Percentiles rank a stretch among this genome's conserved stretches.
Evolutionary conservation across 371 early-diverging fungal genomes (phyloP).

Genomic region (Rhizopus microsporus): DNA sequence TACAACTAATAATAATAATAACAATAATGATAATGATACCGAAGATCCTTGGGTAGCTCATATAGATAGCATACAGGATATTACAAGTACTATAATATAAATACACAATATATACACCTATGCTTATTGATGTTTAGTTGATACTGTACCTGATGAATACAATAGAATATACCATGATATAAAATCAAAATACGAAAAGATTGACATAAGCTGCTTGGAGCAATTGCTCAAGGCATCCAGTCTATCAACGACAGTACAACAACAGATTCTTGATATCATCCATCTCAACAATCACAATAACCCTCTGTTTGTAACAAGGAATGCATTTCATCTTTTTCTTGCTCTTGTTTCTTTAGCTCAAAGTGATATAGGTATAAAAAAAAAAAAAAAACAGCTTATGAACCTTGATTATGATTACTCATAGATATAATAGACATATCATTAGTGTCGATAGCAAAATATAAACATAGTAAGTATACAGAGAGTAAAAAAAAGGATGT

Average conservation of each 20-base stretch:
- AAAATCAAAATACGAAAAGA: conserved; percentile 1
- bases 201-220: not conserved
- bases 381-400: conserved; percentile 16
- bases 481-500: not conserved
- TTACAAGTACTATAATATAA: no score
- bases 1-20: no score
- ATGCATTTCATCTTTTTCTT: conserved; percentile 71
- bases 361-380: conserved; percentile 78
- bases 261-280: not conserved
- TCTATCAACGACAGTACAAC: not conserved
- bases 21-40: no score
- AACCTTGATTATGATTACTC: not conserved
- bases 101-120: no score
- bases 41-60: no score
- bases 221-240: not conserved
- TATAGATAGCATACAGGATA: no score
- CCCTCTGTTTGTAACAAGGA: conserved; percentile 46
- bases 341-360: conserved; percentile 76
- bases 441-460: conserved; percentile 33
- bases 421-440: conserved; percentile 25
- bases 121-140: not conserved
- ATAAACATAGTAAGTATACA: conserved; percentile 32
- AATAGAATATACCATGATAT: not conserved
- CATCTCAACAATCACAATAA: not conserved
- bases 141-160: conserved; percentile 1